Base-by-base conservation (phyloP, 371 early-diverging fungal genomes). In the Dinochytrium kinnereticum region DNA sequence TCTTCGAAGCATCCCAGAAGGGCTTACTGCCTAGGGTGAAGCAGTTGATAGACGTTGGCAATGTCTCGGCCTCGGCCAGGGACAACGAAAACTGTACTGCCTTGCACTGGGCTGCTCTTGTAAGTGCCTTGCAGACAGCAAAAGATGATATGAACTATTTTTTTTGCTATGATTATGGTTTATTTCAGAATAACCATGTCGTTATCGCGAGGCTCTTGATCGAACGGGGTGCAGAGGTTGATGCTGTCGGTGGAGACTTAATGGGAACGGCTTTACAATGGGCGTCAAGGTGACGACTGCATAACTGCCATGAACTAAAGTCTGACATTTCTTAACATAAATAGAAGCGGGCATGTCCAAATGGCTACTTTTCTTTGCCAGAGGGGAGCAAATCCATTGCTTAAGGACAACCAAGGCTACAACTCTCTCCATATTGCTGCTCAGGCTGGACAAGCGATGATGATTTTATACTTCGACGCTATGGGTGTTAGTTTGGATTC, bases 381-480 rank as follows among this genome's bases (percentile, higher is more conserved):
- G 59, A 85, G 89, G 37, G 96, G 96, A 17, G 97, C 96, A 1
- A 80, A 95, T 72, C 89, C 92, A 5, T 76, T 80, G 2, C 53
- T 90, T 13, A 86, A 84, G 39, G 98, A 98, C 72, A 89, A 88
- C 0, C 94, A 94, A 79, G 97, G 97, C 10, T 95, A 93, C 82
- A 94, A 94, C 64, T 90, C 92, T 0, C 84, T 98, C 28, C 98
- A 98, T 78, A 86, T 96, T 0, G 92, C 95, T 1, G 94, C 93
- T n/a, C 97, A 97, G 69, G 92, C 93, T 0, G 93, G 91, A 3
- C 89, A 93, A 49, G 82, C 90, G 0, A 83, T 94, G 82, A 81
- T 95, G 67, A 86, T 94, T 2, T 68, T 93, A 1, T 95, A 91
- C 70, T 64, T 94, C 39, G 69, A 94, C 1, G 79, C 90, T 59